phyloP scores from a whole-genome alignment of 202 grass and related monocot genomes.

The Carex arenaria region DNA sequence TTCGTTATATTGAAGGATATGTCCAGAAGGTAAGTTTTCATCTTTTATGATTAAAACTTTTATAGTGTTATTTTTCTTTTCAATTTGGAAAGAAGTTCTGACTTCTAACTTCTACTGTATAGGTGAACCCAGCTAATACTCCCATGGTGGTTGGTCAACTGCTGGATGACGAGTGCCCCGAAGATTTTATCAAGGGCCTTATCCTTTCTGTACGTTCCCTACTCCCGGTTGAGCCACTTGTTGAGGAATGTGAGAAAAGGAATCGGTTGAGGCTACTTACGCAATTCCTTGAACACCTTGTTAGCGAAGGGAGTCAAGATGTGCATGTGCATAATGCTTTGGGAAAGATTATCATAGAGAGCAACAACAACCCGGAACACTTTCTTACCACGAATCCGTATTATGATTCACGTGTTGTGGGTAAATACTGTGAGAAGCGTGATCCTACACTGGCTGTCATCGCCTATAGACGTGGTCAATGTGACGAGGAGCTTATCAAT shows the following conservation, averaged over 20 bases:
- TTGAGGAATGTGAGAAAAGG: slow-evolving; percentile 98
- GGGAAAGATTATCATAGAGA: slow-evolving; percentile 98
- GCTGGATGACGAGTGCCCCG: slow-evolving; percentile 94
- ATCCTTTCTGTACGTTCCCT: slow-evolving; percentile 99
- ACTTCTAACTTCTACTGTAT: slow-evolving; percentile 7
- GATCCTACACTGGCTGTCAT: slow-evolving; percentile 98
- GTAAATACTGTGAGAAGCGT: slow-evolving; percentile 98
- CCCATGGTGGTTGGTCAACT: slow-evolving; percentile 90
- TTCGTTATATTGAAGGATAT: slow-evolving; percentile 98
- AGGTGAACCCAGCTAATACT: slow-evolving; percentile 98
- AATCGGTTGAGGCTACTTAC: slow-evolving; percentile 80
- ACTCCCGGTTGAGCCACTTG: slow-evolving; percentile 90
- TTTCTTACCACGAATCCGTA: slow-evolving; percentile 97
- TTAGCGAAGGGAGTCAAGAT: slow-evolving; percentile 98
- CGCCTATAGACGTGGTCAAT: slow-evolving; percentile 88
- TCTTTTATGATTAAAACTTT: neutral
- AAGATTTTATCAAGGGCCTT: slow-evolving; percentile 99
- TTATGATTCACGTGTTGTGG: slow-evolving; percentile 95
- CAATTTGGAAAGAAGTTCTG: slow-evolving; percentile 4
- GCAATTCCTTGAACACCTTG: slow-evolving; percentile 90
- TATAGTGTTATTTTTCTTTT: slow-evolving; percentile 6
- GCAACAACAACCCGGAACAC: slow-evolving; percentile 98
- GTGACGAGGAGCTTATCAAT: slow-evolving; percentile 91
- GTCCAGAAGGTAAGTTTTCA: slow-evolving; percentile 72
- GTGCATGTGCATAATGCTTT: slow-evolving; percentile 99